Percentiles rank a stretch among this genome's conserved stretches.
phyloP scores from a whole-genome alignment of 2,329 filamentous ascomycete genomes.

The Colletotrichum brevisporum region DNA sequence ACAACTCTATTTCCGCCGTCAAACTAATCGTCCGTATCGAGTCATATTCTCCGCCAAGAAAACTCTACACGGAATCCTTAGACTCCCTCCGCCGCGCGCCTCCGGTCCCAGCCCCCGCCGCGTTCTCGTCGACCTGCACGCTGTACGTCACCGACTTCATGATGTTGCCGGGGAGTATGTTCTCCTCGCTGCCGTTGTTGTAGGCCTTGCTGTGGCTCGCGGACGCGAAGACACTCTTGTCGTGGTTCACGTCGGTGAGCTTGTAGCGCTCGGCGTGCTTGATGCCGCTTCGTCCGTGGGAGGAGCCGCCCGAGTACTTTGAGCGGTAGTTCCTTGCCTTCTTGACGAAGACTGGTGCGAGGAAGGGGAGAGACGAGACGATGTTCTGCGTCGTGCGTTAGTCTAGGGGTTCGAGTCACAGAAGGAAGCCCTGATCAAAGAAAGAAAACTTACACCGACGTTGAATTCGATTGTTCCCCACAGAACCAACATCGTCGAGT shows the following conservation, averaged over 20 bases:
- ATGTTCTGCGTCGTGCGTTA: constrained; percentile 53
- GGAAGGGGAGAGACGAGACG: constrained; percentile 61
- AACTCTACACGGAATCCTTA: constrained; percentile 2
- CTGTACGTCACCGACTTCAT: constrained; percentile 59
- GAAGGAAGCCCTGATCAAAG: background rate
- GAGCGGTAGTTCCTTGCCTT: constrained; percentile 59
- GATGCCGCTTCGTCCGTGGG: constrained; percentile 43
- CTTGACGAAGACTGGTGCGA: constrained; percentile 58
- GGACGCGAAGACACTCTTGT: constrained; percentile 48
- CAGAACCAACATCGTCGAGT: constrained; percentile 69
- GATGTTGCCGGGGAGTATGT: constrained; percentile 56
- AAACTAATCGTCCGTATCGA: too few species aligned
- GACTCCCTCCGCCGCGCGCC: constrained; percentile 21
- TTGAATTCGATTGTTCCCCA: constrained; percentile 73
- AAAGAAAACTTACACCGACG: constrained; percentile 61
- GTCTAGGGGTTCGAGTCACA: background rate
- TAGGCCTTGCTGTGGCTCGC: constrained; percentile 42
- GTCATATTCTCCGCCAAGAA: background rate
- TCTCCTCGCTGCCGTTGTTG: constrained; percentile 53
- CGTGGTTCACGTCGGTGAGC: constrained; percentile 54
- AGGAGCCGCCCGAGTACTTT: constrained; percentile 51
- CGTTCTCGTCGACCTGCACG: constrained; percentile 52
- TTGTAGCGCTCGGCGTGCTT: constrained; percentile 53
- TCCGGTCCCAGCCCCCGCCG: background rate
- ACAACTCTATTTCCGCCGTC: too few species aligned